Conservation (phyloP, 305 asterid species). For the Galium porrigens region DNA sequence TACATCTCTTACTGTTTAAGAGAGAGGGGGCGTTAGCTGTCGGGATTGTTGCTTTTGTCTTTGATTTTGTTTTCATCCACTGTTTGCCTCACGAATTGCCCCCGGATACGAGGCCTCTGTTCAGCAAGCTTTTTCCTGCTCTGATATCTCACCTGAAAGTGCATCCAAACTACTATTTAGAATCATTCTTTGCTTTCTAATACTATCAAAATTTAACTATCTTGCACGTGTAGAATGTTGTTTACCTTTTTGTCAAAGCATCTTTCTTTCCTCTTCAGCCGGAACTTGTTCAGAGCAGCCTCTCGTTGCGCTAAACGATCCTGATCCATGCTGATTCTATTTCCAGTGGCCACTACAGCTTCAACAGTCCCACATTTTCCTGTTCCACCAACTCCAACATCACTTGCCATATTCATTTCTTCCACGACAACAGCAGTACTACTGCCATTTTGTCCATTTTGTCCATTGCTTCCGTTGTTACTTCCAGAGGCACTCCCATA, state of each 20-base stretch:
- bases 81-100: constrained; percentile 35
- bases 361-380: constrained; percentile 20
- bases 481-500: constrained; percentile 38
- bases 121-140: constrained; percentile 41
- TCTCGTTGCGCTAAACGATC: constrained; percentile 27
- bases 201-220: neutral
- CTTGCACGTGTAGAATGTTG: neutral
- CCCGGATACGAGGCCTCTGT: constrained; percentile 37
- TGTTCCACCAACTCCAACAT: constrained; percentile 23
- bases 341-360: constrained; percentile 19
- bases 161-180: neutral
- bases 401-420: constrained; percentile 24
- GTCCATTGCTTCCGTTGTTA: constrained; percentile 28
- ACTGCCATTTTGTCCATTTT: constrained; percentile 28
- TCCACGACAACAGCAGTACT: constrained; percentile 27
- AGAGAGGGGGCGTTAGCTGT: constrained; percentile 19
- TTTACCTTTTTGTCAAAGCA: constrained; percentile 39
- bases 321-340: constrained; percentile 24
- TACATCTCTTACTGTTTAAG: constrained; percentile 12
- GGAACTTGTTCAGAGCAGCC: constrained; percentile 35
- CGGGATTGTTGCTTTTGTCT: constrained; percentile 14
- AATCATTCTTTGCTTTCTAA: neutral
- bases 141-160: constrained; percentile 34
- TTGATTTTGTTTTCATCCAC: constrained; percentile 22
- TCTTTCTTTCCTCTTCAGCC: constrained; percentile 42